Percentiles rank a stretch among this genome's conserved stretches.
phyloP scores from a whole-genome alignment of 371 early-diverging fungal species.

The Gilbertella persicaria region DNA sequence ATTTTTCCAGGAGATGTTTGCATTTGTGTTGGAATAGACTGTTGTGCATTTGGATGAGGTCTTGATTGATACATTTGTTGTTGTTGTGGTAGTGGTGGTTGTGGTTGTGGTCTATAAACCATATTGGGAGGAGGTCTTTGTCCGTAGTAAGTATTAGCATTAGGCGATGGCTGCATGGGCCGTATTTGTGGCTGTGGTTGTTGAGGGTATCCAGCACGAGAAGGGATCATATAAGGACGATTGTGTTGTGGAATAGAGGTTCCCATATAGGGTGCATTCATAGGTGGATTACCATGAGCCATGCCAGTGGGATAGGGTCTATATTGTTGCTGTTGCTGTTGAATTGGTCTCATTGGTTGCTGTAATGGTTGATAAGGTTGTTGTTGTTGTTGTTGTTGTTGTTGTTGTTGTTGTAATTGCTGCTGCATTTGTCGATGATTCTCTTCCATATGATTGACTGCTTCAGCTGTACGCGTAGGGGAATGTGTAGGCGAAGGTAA shows the following conservation, averaged over 20 bases:
- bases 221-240: slow-evolving; percentile 13
- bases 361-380: slow-evolving; percentile 1
- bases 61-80: not conserved
- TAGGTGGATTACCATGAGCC: slow-evolving; percentile 3
- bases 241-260: slow-evolving; percentile 22
- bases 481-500: slow-evolving; percentile 53
- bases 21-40: slow-evolving; percentile 4
- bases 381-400: slow-evolving; percentile 3
- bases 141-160: slow-evolving; percentile 13
- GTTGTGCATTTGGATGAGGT: not conserved
- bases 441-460: slow-evolving; percentile 32
- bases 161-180: slow-evolving; percentile 4
- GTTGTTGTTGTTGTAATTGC: slow-evolving; percentile 13
- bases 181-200: slow-evolving; percentile 12
- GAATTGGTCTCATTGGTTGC: not conserved
- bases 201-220: slow-evolving; percentile 9
- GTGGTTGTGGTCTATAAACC: slow-evolving; percentile 10
- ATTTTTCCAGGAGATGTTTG: slow-evolving; percentile 18
- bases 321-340: slow-evolving; percentile 2
- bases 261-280: slow-evolving; percentile 13
- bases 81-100: not conserved
- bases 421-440: slow-evolving; percentile 25
- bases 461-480: slow-evolving; percentile 20
- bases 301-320: slow-evolving; percentile 14
- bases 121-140: slow-evolving; percentile 14